A percentile compares a stretch with the other conserved stretches of the same genome.
phyloP scores from a whole-genome alignment of 495 filamentous ascomycete species.

The Acidiella bohemica region DNA sequence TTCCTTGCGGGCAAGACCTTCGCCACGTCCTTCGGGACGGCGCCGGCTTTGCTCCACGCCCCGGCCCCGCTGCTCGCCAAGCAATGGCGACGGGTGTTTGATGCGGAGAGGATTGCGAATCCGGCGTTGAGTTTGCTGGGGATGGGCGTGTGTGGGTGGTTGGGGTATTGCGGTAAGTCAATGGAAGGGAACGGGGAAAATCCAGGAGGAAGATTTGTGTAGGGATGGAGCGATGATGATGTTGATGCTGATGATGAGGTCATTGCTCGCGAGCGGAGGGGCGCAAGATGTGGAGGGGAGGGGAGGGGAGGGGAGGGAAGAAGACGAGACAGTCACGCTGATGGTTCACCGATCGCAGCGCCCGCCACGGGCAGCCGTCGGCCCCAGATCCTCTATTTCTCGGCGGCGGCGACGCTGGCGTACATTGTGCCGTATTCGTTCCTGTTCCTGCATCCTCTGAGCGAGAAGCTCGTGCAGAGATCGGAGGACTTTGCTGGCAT shows the following conservation, averaged over 20 bases:
- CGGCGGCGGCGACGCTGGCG: slow-evolving; percentile 31
- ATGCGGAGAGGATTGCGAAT: slow-evolving; percentile 26
- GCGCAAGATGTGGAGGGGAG: no score
- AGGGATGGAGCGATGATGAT: no score
- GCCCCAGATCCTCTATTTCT: slow-evolving; percentile 29
- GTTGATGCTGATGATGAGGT: no score
- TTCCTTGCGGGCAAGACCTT: slow-evolving; percentile 30
- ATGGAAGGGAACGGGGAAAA: no score
- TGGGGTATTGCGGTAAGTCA: slow-evolving; percentile 32
- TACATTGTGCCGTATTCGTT: slow-evolving; percentile 40
- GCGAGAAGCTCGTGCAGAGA: slow-evolving; percentile 19
- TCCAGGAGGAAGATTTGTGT: no score
- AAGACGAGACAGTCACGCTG: no score
- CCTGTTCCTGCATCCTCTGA: slow-evolving; percentile 29
- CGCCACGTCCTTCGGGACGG: slow-evolving; percentile 30
- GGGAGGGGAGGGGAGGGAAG: no score
- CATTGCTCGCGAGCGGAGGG: no score
- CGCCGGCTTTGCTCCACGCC: slow-evolving; percentile 40
- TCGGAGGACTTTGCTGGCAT: slow-evolving; percentile 19
- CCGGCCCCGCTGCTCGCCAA: slow-evolving; percentile 38
- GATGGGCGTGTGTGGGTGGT: slow-evolving; percentile 30
- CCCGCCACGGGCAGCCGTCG: no score
- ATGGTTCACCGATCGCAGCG: no score
- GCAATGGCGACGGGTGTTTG: slow-evolving; percentile 36
- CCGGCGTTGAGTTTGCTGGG: slow-evolving; percentile 26